phyloP scores from a whole-genome alignment of 495 filamentous ascomycete species.

The Aspergillus indologenus region DNA sequence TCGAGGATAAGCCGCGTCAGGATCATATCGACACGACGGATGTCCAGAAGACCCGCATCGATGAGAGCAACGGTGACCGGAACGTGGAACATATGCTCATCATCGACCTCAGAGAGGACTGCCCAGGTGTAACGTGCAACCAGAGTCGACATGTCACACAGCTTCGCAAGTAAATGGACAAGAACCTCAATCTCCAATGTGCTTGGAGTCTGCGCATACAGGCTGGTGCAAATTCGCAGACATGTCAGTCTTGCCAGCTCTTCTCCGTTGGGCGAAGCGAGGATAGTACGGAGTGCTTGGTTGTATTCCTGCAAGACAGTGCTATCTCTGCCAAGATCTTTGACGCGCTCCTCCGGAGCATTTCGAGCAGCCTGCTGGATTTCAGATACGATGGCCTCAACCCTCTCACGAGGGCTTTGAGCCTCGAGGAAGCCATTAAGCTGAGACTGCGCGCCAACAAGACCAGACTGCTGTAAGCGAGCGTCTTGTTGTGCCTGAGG shows the following conservation, averaged over 20 bases:
- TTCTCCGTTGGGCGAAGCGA: constrained; percentile 56
- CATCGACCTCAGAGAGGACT: constrained; percentile 61
- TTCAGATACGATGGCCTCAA: constrained; percentile 68
- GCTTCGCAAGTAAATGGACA: constrained; percentile 71
- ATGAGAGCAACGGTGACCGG: constrained; percentile 74
- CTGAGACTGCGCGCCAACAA: constrained; percentile 50
- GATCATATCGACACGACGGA: constrained; percentile 74
- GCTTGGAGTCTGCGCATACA: constrained; percentile 59
- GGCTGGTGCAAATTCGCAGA: constrained; percentile 63
- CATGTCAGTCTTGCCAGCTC: constrained; percentile 65
- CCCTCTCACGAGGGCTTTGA: constrained; percentile 57
- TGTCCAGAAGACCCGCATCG: constrained; percentile 68
- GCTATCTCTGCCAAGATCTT: constrained; percentile 63
- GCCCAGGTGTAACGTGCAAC: constrained; percentile 71
- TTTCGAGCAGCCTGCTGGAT: constrained; percentile 62
- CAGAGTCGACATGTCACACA: constrained; percentile 73
- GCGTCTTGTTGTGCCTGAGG: constrained; percentile 59
- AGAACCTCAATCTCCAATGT: constrained; percentile 77
- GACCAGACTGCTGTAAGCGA: constrained; percentile 44
- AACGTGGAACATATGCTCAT: constrained; percentile 74
- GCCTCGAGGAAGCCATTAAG: constrained; percentile 66
- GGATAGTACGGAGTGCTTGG: constrained; percentile 49
- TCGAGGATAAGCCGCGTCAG: constrained; percentile 67
- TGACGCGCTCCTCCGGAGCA: constrained; percentile 66
- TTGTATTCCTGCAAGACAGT: constrained; percentile 62